A percentile compares a stretch with the other conserved stretches of the same genome.
phyloP scores from a whole-genome alignment of 2,329 filamentous ascomycete species.

The Ophiostoma fasciatum region DNA sequence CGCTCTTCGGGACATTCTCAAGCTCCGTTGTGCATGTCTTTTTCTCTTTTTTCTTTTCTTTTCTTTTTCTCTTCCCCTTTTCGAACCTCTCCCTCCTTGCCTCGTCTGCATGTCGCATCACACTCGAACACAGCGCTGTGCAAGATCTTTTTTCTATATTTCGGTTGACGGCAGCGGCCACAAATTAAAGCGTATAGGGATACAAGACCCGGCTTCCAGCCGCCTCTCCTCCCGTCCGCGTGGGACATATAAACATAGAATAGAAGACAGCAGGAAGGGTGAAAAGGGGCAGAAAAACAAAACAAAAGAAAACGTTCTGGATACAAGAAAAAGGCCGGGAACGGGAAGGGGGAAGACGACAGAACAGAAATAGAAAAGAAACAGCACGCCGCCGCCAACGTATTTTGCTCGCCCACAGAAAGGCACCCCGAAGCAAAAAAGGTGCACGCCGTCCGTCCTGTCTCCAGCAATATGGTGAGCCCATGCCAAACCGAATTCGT shows the following conservation, averaged over 20 bases:
- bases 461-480: conserved; percentile 1
- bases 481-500: conserved; percentile 2
- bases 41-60: neutral
- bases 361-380: conserved; percentile 2
- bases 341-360: conserved; percentile 2
- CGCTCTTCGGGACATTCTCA: no score
- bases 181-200: no score
- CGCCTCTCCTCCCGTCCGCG: neutral
- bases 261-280: neutral
- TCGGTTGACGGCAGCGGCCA: no score
- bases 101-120: no score
- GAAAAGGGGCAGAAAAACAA: neutral
- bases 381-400: conserved; percentile 3
- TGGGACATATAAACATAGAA: conserved; percentile 3
- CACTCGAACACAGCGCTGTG: no score
- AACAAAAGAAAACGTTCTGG: neutral
- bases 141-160: neutral
- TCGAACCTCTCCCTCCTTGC: neutral
- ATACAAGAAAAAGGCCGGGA: conserved; percentile 3
- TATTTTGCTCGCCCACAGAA: no score
- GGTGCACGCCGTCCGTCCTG: conserved; percentile 5
- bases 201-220: neutral
- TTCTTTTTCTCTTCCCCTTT: neutral
- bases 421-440: neutral
- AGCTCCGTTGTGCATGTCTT: no score